Evolutionary conservation across 2,329 filamentous ascomycete species (phyloP), one percentile per base, ranked within the genome.

Genomic region (Trematosphaeria pertusa): DNA sequence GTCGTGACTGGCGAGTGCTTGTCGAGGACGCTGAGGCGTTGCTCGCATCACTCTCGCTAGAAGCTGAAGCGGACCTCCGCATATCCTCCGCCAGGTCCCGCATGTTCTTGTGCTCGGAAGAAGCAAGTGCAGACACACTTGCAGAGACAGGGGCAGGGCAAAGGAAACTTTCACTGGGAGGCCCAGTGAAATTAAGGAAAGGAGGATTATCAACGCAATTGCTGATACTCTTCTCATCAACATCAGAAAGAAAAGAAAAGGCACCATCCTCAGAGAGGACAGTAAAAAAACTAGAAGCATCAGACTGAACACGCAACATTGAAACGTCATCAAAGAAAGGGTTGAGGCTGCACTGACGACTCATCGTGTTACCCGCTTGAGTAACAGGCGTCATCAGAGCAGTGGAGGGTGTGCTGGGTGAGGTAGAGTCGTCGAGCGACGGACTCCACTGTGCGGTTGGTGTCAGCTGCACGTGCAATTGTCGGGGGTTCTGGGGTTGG

Each of bases 51-150:
- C 62, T 62, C 54, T 64, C 62, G 47, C 58, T 64, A 5, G 61
- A 64, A 40, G 52, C 49, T 48, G 79, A 82, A 61, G 73, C 59
- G 54, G 77, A 78, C 64, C 73, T 74, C 63, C 73, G 73, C 78
- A 82, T 81, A 64, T 81, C 77, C 63, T 73, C 67, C 58, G 70
- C 69, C 63, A 69, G 65, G 65, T 61, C 52, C 67, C 62, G 56
- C 63, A 59, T 50, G 24, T 7, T 28, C 38, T 61, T 43, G 46
- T 60, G 49, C 47, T 57, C 51, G 39, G 57, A 58, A 58, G 61
- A 62, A 50, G 55, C 64, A 67, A 70, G 61, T 67, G 65, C 53
- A 24, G 56, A 52, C 12, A 56, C 64, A 70, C 65, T 67, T 68
- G 64, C 44, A 52, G 50, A 53, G 24, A 12, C 24, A 58, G 61